Base-by-base conservation (phyloP, 1,139 yeast genomes). In the Trichomonascaceae sp. region DNA sequence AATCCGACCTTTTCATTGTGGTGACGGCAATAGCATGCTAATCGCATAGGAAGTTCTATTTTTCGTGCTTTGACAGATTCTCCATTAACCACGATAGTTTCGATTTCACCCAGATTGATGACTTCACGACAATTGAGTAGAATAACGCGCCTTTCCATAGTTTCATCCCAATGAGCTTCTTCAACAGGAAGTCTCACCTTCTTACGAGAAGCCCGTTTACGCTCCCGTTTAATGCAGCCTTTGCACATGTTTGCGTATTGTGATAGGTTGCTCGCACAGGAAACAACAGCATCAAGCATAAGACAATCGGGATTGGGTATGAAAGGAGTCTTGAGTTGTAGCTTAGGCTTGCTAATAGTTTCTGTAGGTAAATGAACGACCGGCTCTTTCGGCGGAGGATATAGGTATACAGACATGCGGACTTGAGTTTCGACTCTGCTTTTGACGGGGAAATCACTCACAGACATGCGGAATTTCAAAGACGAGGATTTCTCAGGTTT, bases 371-470 rank as follows among this genome's bases (percentile, higher is more conserved):
- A 70, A 66, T 87, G 91, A 22, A 90, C 70, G 53, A 85, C 72
- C 52, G 77, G 77, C 64, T 86, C 84, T 5, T 79, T 76, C 3
- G 95, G 93, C 1, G 90, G 81, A 2, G 96, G 96, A 44, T 81
- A 78, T 45, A 90, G 73, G 9, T 79, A 71, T 46, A 90, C 71
- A 53, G 78, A 78, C 47, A 90, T 72, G 67, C 87, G 88, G 63
- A 90, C 87, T 70, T 90, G 97, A 17, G 96, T 90, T 69, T 90
- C 97, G 7, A 90, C 97, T 62, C 97, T 78, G 12, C 96, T 87
- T 63, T 81, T 84, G 13, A 79, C 71, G 1, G 96, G 96, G 45
- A 88, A 71, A 52, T 82, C 85, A 8, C 76, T 69, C 1, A 89
- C 72, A 20, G 72, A 70, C 56, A 89, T 66, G 52, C 76, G 72